Evolutionary conservation across 2,329 filamentous ascomycete species (phyloP).

Genomic region (Botryotinia narcissicola): DNA sequence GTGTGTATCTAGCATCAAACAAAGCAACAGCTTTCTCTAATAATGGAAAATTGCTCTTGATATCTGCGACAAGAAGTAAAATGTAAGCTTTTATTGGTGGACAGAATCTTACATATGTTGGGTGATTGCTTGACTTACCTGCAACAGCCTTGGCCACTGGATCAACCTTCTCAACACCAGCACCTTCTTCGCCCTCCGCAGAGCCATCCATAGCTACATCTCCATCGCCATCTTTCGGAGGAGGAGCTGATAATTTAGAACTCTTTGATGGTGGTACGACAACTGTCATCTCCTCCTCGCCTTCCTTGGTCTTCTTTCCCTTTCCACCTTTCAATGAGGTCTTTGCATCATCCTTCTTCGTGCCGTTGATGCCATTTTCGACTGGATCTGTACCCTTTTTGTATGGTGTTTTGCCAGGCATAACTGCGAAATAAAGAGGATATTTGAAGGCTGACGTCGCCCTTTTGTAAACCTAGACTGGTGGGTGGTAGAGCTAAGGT

Average conservation of each 20-base stretch:
- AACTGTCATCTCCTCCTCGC: slow-evolving; percentile 71
- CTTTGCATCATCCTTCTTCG: slow-evolving; percentile 62
- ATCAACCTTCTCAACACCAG: slow-evolving; percentile 55
- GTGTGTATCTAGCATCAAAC: slow-evolving; percentile 93
- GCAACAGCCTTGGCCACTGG: slow-evolving; percentile 58
- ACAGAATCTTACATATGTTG: slow-evolving; percentile 1
- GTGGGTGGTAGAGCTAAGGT: neutral
- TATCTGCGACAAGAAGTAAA: slow-evolving; percentile 59
- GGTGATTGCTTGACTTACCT: slow-evolving; percentile 47
- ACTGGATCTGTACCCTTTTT: slow-evolving; percentile 66
- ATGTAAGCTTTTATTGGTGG: slow-evolving; percentile 24
- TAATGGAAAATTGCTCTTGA: slow-evolving; percentile 89
- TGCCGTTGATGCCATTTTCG: slow-evolving; percentile 64
- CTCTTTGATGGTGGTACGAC: slow-evolving; percentile 73
- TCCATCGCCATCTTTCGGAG: slow-evolving; percentile 60
- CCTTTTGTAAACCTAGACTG: slow-evolving; percentile 31
- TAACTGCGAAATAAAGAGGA: slow-evolving; percentile 39
- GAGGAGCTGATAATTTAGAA: slow-evolving; percentile 55
- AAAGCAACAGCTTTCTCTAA: slow-evolving; percentile 88
- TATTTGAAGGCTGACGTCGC: slow-evolving; percentile 31
- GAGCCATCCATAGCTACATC: slow-evolving; percentile 69
- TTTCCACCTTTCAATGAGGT: slow-evolving; percentile 60
- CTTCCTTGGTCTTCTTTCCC: slow-evolving; percentile 66
- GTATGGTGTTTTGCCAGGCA: slow-evolving; percentile 70
- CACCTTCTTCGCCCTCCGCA: slow-evolving; percentile 32